Evolutionary conservation across 2,329 filamentous ascomycete species (phyloP), one percentile per base, ranked within the genome.

Genomic region (Xylariaceae sp.): DNA sequence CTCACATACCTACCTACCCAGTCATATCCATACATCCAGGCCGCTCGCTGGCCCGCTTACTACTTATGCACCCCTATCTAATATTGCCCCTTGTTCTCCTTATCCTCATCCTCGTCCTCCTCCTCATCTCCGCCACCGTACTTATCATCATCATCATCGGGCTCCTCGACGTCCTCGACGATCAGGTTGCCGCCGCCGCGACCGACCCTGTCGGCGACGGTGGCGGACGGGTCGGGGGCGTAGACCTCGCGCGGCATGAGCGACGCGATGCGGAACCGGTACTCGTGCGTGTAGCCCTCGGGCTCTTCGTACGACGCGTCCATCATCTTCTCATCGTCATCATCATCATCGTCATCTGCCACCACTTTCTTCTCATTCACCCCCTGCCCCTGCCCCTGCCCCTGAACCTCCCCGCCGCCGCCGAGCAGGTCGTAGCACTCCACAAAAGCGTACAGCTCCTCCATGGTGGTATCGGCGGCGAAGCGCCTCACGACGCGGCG

Each of bases 401-500:
- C 38, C 11, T 41, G 45, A 13, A 57, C 58, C 37, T 40, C 30
- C 12, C 42, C 39, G 15, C 41, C 42, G 22, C 40, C 43, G 15
- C 52, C 57, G 2, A 88, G 48, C 5, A 82, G 47, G 33, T 86
- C 79, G 55, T 88, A 81, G 61, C 90, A 96, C 54, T 98, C 92
- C 3, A 96, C 88, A 61, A 94, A 95, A 0, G 90, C 92, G 58
- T 96, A 96, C 5, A 98, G 63, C 51, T 95, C 88, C 55, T 96
- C 90, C 23, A 96, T 65, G 2, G 73, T 69, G 0, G 83, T 76
- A n/a, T 76, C 67, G 1, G 71, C 66, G 0, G 67, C 58, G 55
- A 98, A 96, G 31, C 75, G 75, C 26, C 90, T 74, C 36, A 94
- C 75, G 2, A 94, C 74, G 26, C 89, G 72, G 31, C 86, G 82